Conservation (phyloP, 345 rosid species). For the Pistacia vera region DNA sequence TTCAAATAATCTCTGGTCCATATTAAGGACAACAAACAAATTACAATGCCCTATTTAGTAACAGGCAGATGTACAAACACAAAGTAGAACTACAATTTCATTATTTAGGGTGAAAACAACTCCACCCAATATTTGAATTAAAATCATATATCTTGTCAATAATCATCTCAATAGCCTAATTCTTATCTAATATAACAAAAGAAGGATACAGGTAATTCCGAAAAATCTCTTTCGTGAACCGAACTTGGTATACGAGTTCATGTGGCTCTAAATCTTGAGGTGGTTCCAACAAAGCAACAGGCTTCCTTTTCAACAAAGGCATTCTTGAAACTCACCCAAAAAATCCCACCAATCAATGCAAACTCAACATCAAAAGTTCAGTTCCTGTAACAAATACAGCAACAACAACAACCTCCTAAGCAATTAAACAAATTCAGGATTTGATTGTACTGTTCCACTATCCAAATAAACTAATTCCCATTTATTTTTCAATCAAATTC, state of each 20-base stretch:
- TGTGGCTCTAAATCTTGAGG: conserved; percentile 73
- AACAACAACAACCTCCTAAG: not conserved
- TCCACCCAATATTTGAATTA: not conserved
- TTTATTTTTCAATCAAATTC: not conserved
- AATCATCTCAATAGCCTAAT: not conserved
- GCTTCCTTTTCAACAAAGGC: conserved; percentile 82
- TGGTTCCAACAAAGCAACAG: conserved; percentile 58
- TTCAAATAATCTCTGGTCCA: conserved; percentile 67
- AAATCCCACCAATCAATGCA: not conserved
- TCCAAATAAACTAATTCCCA: not conserved
- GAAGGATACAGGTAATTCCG: conserved; percentile 85
- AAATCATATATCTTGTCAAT: not conserved
- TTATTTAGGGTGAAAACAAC: not conserved
- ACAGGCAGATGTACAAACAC: not conserved
- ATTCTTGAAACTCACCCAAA: conserved; percentile 38
- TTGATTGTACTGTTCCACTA: not conserved
- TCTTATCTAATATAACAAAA: conserved; percentile 14
- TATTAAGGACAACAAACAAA: conserved; percentile 46
- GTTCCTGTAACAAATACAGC: not conserved
- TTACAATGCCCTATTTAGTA: not conserved
- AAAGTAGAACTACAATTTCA: not conserved
- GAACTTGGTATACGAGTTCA: conserved; percentile 84
- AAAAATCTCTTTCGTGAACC: conserved; percentile 91
- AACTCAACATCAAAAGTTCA: not conserved
- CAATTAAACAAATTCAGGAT: not conserved